Base-by-base conservation (phyloP, 106 monocot genomes). In the Xerophyta viscosa region DNA sequence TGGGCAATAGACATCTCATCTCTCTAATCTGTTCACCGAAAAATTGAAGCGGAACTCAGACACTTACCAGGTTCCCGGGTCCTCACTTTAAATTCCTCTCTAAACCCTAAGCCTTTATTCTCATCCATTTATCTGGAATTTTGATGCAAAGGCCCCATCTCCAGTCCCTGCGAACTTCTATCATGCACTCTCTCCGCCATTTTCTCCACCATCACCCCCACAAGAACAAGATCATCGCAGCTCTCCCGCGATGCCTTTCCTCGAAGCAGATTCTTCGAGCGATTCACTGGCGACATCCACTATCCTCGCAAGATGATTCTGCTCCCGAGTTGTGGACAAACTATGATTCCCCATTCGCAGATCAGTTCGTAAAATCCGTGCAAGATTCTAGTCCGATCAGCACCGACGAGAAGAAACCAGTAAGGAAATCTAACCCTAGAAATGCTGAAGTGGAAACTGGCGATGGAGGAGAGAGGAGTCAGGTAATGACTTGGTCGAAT, bases 101-200 rank as follows among this genome's bases (percentile, higher is more conserved):
- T 31, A 65, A 54, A 46, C 56, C 56, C 54, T 30, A 44, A 47
- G 31, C 36, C 24, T 8, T 5, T 2, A 18, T 4, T 2, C 0
- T 24, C 61, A 10, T 25, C 11, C 17, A 15, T 28, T 4, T 20
- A 21, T 20, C 5, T 20, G 41, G 19, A 48, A 0, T 7, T 23
- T 50, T 60, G 59, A 60, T 68, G 60, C 52, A 52, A 21, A 45
- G 25, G 52, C 13, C 24, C 67, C 67, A 15, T 31, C 42, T 4
- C 30, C 43, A 30, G 7, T 24, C 43, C 27, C 27, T 6, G 14
- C 56, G 39, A 26, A 9, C 31, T 43, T 41, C 24, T 28, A 22
- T 4, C 2, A 75, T 75, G 74, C 67, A 45, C 27, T 17, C 57
- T 7, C 31, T 63, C 4, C 42, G 68, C 50, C 21, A 37, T 14